Evolutionary conservation across 148 eudicot genomes (phyloP), one percentile per base, ranked within the genome.

Genomic region (Silene latifolia): DNA sequence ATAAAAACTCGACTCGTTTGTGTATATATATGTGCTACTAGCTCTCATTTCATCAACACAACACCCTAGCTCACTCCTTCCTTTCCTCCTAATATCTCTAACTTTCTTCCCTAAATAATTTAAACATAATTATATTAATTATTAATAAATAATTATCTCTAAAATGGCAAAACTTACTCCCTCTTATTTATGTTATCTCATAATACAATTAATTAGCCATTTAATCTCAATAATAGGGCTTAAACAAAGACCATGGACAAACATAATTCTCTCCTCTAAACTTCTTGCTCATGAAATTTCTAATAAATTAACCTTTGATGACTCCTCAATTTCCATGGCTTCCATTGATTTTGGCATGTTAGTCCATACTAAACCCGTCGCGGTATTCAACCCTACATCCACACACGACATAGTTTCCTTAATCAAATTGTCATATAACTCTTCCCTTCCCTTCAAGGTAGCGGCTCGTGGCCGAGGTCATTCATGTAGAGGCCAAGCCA

Each of bases 401-500:
- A 23, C 75, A 6, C 27, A 81, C 1, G 97, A 94, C 74, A 86
- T 94, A 39, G 68, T 79, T 0, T 71, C 80, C 4, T 80, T 94
- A 3, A 62, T 94, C 7, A 85, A 82, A 29, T 66, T 74, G 4
- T 87, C 98, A 0, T 84, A 86, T 7, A 63, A 81, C 27, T 80
- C 82, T 19, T 17, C 89, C 0, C 2, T 11, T 3, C 89, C 89
- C 0, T 85, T 89, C 14, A 20, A n/a, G 9, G 5, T 93, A 7
- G 87, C 91, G 0, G 85, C 93, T 14, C 78, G 91, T 46, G 98
- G 98, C 12, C 81, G 82, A 9, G 95, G 98, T 60, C 98, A 93
- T 71, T 93, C 98, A 0, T 76, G 87, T 20, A 76, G 88, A 11
- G 98, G 98, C 1, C 98, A 93, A 75, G 98, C 97, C 59, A 85